A percentile compares a stretch with the other conserved stretches of the same genome.
These are phyloP conservation scores for Aspergillus ellipticus DNA, from an alignment of 495 filamentous ascomycete genomes.

Conservation along the genomic window DNA sequence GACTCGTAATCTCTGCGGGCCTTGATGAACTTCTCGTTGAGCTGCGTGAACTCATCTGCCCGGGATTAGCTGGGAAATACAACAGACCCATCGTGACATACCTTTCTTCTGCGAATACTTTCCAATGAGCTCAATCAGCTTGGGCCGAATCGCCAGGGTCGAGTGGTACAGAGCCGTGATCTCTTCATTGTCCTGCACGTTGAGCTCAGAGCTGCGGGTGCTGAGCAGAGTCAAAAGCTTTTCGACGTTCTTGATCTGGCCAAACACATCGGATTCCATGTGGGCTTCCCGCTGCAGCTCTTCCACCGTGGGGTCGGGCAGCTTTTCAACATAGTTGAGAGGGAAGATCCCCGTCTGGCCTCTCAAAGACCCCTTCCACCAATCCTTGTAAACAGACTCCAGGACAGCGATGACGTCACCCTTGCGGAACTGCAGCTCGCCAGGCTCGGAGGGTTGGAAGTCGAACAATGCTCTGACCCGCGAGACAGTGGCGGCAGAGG, in stretches of 20 bases:
- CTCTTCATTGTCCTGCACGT: slow-evolving; percentile 86
- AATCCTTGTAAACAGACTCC: slow-evolving; percentile 97
- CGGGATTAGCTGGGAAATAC: slow-evolving; percentile 14
- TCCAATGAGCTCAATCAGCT: slow-evolving; percentile 95
- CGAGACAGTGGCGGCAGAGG: slow-evolving; percentile 96
- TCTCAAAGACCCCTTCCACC: slow-evolving; percentile 95
- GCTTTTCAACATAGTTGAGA: slow-evolving; percentile 97
- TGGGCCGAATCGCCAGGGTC: slow-evolving; percentile 89
- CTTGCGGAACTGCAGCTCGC: slow-evolving; percentile 93
- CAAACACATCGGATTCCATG: slow-evolving; percentile 97
- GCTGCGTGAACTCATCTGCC: slow-evolving; percentile 91
- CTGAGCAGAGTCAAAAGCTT: slow-evolving; percentile 91
- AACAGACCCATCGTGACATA: slow-evolving; percentile 28
- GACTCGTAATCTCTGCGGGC: slow-evolving; percentile 93
- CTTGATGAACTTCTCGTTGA: slow-evolving; percentile 99
- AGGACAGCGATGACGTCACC: slow-evolving; percentile 96
- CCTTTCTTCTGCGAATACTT: slow-evolving; percentile 99
- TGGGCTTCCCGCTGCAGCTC: slow-evolving; percentile 94
- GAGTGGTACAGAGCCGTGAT: slow-evolving; percentile 92
- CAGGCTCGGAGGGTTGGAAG: slow-evolving; percentile 88
- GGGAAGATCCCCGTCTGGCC: slow-evolving; percentile 98
- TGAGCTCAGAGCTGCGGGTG: slow-evolving; percentile 84
- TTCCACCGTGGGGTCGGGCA: slow-evolving; percentile 89
- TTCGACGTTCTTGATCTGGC: slow-evolving; percentile 97
- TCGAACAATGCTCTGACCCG: slow-evolving; percentile 91